Conservation (phyloP, 1,284 basidiomycete genomes). For the Leccinum pallidistipes region DNA sequence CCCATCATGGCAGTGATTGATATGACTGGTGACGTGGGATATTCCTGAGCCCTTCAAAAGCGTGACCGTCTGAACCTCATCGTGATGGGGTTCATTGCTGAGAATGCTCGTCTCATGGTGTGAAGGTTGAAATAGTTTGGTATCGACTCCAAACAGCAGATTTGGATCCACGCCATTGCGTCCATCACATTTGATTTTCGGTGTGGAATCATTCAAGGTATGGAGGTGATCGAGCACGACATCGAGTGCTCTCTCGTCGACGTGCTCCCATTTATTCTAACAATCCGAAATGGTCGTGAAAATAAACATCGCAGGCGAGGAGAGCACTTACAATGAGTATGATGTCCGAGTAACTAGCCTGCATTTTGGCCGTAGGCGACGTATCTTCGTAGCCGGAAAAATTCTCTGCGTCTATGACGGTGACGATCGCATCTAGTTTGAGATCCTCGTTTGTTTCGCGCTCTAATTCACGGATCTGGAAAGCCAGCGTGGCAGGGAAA, state of each 20-base stretch:
- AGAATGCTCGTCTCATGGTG: not conserved
- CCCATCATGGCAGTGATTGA: conserved; percentile 35
- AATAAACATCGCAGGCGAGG: not conserved
- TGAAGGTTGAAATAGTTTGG: conserved; percentile 61
- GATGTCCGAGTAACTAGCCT: conserved; percentile 91
- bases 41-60: conserved; percentile 47
- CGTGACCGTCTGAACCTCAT: conserved; percentile 82
- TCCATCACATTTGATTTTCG: conserved; percentile 73
- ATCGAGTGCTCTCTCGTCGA: conserved; percentile 76
- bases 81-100: conserved; percentile 47
- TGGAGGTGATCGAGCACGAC: conserved; percentile 83
- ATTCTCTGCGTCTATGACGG: conserved; percentile 88
- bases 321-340: conserved; percentile 70
- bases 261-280: conserved; percentile 86
- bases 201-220: conserved; percentile 86
- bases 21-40: conserved; percentile 18
- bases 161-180: conserved; percentile 67
- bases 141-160: conserved; percentile 83
- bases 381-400: conserved; percentile 89
- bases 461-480: conserved; percentile 88
- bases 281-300: conserved; percentile 3
- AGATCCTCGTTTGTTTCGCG: conserved; percentile 72
- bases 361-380: conserved; percentile 86
- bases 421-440: conserved; percentile 85
- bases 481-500: conserved; percentile 87